phyloP scores from a whole-genome alignment of 495 filamentous ascomycete species.

The Aspergillus conjunctus region DNA sequence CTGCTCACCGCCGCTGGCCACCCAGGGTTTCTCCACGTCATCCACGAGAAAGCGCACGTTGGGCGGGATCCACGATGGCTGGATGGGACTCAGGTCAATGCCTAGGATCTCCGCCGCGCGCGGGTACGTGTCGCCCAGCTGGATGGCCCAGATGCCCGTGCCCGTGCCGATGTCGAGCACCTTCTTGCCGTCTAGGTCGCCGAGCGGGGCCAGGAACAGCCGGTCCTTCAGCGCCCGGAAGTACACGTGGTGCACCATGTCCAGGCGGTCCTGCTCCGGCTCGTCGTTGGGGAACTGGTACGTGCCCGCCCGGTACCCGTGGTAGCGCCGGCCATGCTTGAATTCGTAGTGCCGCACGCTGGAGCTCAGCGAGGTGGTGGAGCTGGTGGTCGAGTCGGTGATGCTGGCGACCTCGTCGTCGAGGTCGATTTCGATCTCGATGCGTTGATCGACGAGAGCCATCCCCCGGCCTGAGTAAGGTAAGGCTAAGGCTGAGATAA shows the following conservation, averaged over 20 bases:
- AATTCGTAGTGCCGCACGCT: constrained; percentile 30
- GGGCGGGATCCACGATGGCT: constrained; percentile 41
- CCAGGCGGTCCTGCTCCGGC: constrained; percentile 31
- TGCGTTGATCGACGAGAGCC: neutral
- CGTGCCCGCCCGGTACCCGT: constrained; percentile 24
- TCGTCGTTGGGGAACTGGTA: constrained; percentile 36
- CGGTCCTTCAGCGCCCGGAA: constrained; percentile 18
- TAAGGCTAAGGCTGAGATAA: too few relatives aligned
- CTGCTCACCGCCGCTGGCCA: constrained; percentile 10
- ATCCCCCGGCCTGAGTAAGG: neutral
- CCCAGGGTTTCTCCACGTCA: constrained; percentile 34
- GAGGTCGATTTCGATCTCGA: constrained; percentile 5
- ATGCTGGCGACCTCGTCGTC: constrained; percentile 6
- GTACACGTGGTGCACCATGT: constrained; percentile 29
- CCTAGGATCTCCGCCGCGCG: constrained; percentile 27
- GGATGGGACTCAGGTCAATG: constrained; percentile 53
- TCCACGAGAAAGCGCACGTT: constrained; percentile 49
- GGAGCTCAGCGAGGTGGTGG: constrained; percentile 31
- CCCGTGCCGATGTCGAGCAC: constrained; percentile 30
- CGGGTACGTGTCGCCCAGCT: constrained; percentile 25
- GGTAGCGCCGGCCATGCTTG: constrained; percentile 31
- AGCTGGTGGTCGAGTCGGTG: neutral
- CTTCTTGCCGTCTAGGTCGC: constrained; percentile 15
- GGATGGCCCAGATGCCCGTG: constrained; percentile 53
- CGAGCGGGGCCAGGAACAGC: constrained; percentile 28